A percentile compares a stretch with the other conserved stretches of the same genome.
phyloP scores from a whole-genome alignment of 768 basidiomycete species.

The Crucibulum laeve region DNA sequence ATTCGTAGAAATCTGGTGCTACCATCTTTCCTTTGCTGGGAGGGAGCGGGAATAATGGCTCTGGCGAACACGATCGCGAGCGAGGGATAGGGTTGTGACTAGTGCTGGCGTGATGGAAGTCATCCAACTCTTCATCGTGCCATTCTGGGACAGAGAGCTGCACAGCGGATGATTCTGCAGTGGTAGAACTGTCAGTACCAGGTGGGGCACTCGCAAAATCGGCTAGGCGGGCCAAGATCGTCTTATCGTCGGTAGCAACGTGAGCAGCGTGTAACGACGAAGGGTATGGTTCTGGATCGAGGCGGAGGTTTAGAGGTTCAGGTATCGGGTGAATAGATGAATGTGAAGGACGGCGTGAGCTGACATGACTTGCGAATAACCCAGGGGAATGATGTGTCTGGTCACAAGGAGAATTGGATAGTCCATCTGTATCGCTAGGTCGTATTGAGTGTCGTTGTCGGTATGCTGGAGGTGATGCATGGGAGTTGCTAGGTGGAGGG shows the following conservation, averaged over 20 bases:
- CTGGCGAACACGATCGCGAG: constrained; percentile 14
- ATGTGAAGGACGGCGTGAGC: constrained; percentile 18
- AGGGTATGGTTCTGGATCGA: constrained; percentile 10
- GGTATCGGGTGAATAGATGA: constrained; percentile 11
- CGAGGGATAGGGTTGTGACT: constrained; percentile 2
- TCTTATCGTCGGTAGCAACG: constrained; percentile 64
- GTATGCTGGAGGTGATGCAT: constrained; percentile 2
- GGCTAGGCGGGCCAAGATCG: constrained; percentile 47
- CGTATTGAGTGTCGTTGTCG: too few species aligned
- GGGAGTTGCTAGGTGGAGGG: constrained; percentile 3
- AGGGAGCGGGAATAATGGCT: constrained; percentile 37
- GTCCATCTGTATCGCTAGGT: too few species aligned
- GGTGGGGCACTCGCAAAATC: constrained; percentile 53
- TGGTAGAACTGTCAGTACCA: constrained; percentile 13
- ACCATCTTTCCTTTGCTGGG: constrained; percentile 40
- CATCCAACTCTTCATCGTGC: constrained; percentile 45
- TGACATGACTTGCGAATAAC: constrained; percentile 8
- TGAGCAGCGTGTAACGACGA: constrained; percentile 40
- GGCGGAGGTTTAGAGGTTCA: background rate
- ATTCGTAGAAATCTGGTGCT: constrained; percentile 33
- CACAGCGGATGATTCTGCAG: constrained; percentile 11
- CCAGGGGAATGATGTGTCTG: constrained; percentile 7
- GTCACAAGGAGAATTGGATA: constrained; percentile 10
- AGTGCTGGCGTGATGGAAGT: constrained; percentile 18
- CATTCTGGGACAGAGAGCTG: constrained; percentile 47